Percentiles rank a stretch among this genome's conserved stretches.
phyloP scores from a whole-genome alignment of 2,329 filamentous ascomycete species.

The Calonectria leucothoes region DNA sequence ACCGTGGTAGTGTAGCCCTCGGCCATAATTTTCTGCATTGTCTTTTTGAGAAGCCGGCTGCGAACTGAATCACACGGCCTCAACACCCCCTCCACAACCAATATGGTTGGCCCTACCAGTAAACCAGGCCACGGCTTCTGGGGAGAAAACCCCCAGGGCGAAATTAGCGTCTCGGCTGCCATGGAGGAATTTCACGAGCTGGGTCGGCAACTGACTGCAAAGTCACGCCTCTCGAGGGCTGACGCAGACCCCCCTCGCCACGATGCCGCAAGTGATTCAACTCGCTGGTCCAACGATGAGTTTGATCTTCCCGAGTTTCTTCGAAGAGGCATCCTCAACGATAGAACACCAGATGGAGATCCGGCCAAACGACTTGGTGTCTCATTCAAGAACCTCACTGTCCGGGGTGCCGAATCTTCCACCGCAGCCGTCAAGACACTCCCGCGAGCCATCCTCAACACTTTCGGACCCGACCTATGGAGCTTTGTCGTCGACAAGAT shows the following conservation, averaged over 20 bases:
- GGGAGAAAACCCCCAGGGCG: conserved; percentile 15
- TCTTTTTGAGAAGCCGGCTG: not conserved
- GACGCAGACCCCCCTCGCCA: not conserved
- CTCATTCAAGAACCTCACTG: conserved; percentile 77
- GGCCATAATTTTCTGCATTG: not conserved
- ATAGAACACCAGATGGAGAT: conserved; percentile 3
- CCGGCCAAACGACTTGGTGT: conserved; percentile 64
- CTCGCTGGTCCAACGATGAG: conserved; percentile 9
- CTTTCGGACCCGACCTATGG: conserved; percentile 81
- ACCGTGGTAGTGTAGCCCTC: not conserved
- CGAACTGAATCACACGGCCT: not conserved
- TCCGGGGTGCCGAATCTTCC: conserved; percentile 75
- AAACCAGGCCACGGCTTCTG: conserved; percentile 6
- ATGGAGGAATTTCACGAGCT: conserved; percentile 18
- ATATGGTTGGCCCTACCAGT: not conserved
- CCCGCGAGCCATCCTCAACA: conserved; percentile 76
- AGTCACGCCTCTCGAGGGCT: conserved; percentile 1
- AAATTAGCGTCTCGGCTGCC: conserved; percentile 11
- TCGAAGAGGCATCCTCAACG: conserved; percentile 10
- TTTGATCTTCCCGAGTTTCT: conserved; percentile 18
- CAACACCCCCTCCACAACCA: not conserved
- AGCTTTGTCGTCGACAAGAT: conserved; percentile 57
- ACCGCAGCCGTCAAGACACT: conserved; percentile 76
- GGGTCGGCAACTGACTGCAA: conserved; percentile 5
- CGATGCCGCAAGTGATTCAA: conserved; percentile 12